Conservation (phyloP, 1,284 basidiomycete genomes). For the Heterobasidion parviporum region DNA sequence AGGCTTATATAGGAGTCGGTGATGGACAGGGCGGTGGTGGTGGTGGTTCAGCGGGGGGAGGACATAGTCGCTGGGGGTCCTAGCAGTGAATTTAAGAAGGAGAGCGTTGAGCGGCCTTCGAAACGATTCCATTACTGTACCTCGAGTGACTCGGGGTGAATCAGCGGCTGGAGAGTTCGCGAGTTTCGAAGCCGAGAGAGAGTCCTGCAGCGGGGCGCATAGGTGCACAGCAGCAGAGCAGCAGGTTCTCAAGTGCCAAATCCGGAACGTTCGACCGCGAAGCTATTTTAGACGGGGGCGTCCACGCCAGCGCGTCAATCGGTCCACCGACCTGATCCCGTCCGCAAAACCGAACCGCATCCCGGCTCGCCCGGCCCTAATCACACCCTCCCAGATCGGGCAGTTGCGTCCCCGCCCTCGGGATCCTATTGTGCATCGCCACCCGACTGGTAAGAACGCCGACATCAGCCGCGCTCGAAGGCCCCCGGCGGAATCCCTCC, state of each 20-base stretch:
- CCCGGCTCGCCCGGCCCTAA: neutral
- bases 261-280: neutral
- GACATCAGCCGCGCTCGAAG: neutral
- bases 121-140: neutral
- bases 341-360: too few relatives aligned
- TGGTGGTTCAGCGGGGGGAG: neutral
- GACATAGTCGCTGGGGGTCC: neutral
- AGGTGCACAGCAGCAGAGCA: neutral
- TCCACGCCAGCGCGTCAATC: neutral
- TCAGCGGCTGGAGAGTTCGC: neutral
- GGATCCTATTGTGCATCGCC: constrained; percentile 11
- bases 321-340: neutral
- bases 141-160: constrained; percentile 1
- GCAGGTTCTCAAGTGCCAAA: constrained; percentile 1
- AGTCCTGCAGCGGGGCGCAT: neutral
- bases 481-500: neutral
- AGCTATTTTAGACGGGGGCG: neutral
- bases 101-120: neutral
- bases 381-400: neutral
- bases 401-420: neutral
- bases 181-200: neutral
- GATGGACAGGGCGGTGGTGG: neutral
- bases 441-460: neutral
- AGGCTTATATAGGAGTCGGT: constrained; percentile 11
- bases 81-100: neutral